Evolutionary conservation across 176 grass and related monocot genomes (phyloP), one percentile per base, ranked within the genome.

Genomic region (Raddia distichophylla): DNA sequence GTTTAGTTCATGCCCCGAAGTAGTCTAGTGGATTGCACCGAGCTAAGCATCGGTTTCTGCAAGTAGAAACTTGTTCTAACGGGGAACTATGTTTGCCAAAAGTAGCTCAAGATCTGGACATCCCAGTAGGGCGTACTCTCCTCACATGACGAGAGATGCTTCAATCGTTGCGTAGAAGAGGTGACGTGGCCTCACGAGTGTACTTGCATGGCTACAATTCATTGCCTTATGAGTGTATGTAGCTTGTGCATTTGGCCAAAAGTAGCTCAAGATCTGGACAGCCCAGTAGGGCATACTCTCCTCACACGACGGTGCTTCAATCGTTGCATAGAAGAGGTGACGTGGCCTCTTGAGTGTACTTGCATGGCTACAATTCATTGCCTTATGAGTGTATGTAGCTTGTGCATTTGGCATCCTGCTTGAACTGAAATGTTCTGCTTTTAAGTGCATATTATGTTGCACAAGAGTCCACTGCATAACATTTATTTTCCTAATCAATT

Each of bases 191-290:
- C 12, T 69, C 33, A 0, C 16, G 11, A 45, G 8, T 71, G 14
- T 75, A 42, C 77, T 18, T 71, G n/a, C 66, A 76, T 57, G 16
- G 32, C 47, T 69, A 15, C 3, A 18, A 17, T 40, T 72, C 14
- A 17, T 56, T 61, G 49, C 27, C 69, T 78, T 46, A 43, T 3
- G n/a, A 20, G 60, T 35, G 60, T 50, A 8, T 65, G 45, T 65
- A 37, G 40, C 15, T 63, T n/a, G n/a, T n/a, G n/a, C n/a, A n/a
- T n/a, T n/a, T n/a, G n/a, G 32, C 61, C 35, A 50, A 67, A 77
- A 86, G 19, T 33, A 37, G 52, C 1, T 78, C 44, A 45, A 74
- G 79, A 90, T 86, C 73, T 84, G 12, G 60, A 48, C 42, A 9
- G 59, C 12, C 6, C 58, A 65, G 6, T 44, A 48, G 43, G 43